Conservation (phyloP, 2,329 filamentous ascomycete species). For the Hymenoscyphus scutula region DNA sequence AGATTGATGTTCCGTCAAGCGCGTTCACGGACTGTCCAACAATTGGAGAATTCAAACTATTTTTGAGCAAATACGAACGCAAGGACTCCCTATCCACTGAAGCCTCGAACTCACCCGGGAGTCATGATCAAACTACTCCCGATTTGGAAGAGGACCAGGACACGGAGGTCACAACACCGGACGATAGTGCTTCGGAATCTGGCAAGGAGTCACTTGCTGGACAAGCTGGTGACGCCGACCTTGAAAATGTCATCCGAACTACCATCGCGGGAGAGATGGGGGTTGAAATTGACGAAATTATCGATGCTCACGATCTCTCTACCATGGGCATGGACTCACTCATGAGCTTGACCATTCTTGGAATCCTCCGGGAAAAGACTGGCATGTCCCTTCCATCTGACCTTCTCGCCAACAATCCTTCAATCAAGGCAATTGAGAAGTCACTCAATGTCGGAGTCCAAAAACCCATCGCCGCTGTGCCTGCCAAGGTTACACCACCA, state of each 20-base stretch:
- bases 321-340: constrained; percentile 59
- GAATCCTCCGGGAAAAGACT: constrained; percentile 53
- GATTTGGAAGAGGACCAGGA: constrained; percentile 43
- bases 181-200: constrained; percentile 51
- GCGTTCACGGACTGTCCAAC: constrained; percentile 41
- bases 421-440: constrained; percentile 63
- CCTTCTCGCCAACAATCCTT: constrained; percentile 59
- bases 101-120: constrained; percentile 12
- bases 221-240: constrained; percentile 32
- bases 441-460: constrained; percentile 51
- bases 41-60: constrained; percentile 51
- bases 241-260: constrained; percentile 56
- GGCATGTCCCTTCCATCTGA: constrained; percentile 55
- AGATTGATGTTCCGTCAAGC: constrained; percentile 52
- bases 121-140: constrained; percentile 34
- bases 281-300: constrained; percentile 63
- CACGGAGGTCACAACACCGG: constrained; percentile 53
- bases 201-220: constrained; percentile 40
- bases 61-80: constrained; percentile 42
- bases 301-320: constrained; percentile 53
- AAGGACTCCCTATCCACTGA: constrained; percentile 2
- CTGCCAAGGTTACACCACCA: constrained; percentile 28
- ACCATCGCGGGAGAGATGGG: constrained; percentile 72
- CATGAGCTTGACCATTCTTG: constrained; percentile 55
- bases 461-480: constrained; percentile 9